These are phyloP conservation scores for Alternaria longipes DNA, from an alignment of 2,329 filamentous ascomycete species.

Conservation along the genomic window DNA sequence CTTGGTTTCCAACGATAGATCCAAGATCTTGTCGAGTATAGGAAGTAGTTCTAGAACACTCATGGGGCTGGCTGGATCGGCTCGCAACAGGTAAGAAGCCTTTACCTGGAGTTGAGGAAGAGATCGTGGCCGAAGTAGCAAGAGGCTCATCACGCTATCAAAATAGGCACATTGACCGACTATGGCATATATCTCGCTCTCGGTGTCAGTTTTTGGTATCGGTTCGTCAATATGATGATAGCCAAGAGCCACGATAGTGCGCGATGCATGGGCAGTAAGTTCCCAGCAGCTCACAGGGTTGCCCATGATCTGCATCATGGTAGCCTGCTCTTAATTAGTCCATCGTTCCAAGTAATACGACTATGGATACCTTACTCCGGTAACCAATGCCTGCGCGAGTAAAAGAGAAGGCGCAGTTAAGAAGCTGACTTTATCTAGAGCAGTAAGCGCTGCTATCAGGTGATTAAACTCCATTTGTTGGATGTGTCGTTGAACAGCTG, in stretches of 20 bases:
- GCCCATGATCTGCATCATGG: conserved; percentile 46
- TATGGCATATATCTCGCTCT: conserved; percentile 39
- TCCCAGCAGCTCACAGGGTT: conserved; percentile 46
- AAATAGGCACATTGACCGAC: conserved; percentile 46
- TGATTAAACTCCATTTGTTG: conserved; percentile 41
- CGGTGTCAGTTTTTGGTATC: conserved; percentile 28
- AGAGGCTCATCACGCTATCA: conserved; percentile 42
- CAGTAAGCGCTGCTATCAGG: conserved; percentile 41
- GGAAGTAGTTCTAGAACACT: conserved; percentile 41
- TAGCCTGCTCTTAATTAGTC: conserved; percentile 27
- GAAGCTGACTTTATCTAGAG: conserved; percentile 41
- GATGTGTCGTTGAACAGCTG: conserved; percentile 36
- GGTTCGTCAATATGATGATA: conserved; percentile 35
- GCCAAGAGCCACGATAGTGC: conserved; percentile 43
- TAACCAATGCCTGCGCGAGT: conserved; percentile 42
- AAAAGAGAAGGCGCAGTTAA: conserved; percentile 39
- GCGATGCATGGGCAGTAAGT: conserved; percentile 44
- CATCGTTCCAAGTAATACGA: background rate
- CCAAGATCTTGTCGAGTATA: conserved; percentile 40
- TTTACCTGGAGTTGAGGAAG: conserved; percentile 39
- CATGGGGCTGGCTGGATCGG: conserved; percentile 36
- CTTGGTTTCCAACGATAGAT: conserved; percentile 34
- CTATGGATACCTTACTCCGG: conserved; percentile 33
- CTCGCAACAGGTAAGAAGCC: conserved; percentile 34
- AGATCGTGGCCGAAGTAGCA: conserved; percentile 42